phyloP scores from a whole-genome alignment of 257 asterid genomes.

The Catharanthus roseus region DNA sequence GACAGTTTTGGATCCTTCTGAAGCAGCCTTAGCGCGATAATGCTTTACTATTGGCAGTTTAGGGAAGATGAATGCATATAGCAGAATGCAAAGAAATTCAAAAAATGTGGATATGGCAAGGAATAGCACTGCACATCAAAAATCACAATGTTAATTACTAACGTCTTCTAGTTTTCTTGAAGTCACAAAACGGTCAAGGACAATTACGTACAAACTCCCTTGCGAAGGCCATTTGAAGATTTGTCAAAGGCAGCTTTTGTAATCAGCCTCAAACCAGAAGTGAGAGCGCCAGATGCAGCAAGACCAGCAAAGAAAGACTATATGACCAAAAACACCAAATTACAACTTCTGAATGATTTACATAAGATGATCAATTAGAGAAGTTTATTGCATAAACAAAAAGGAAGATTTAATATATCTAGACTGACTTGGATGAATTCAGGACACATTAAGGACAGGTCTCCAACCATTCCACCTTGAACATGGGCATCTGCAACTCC shows the following conservation, averaged over 20 bases:
- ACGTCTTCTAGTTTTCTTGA: not conserved
- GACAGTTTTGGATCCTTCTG: constrained; percentile 78
- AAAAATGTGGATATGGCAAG: constrained; percentile 31
- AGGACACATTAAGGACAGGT: constrained; percentile 33
- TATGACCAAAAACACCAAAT: not conserved
- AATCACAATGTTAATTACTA: not conserved
- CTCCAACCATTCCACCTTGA: constrained; percentile 40
- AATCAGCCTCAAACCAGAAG: constrained; percentile 69
- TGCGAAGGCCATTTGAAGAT: constrained; percentile 58
- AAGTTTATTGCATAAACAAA: not conserved
- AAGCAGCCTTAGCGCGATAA: constrained; percentile 44
- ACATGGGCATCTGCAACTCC: constrained; percentile 41
- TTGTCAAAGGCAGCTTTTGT: constrained; percentile 78
- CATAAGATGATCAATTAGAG: not conserved
- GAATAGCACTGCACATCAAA: constrained; percentile 31
- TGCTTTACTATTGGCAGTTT: constrained; percentile 36
- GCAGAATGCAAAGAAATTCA: constrained; percentile 30
- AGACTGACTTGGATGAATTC: constrained; percentile 57
- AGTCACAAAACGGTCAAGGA: not conserved
- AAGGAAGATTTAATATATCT: not conserved
- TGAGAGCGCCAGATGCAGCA: constrained; percentile 90
- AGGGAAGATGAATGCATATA: constrained; percentile 32
- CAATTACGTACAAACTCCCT: constrained; percentile 58
- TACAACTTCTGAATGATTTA: not conserved
- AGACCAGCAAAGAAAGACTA: constrained; percentile 77